Evolutionary conservation across 768 basidiomycete species (phyloP), one percentile per base, ranked within the genome.

Genomic region (Pulveroboletus ravenelii): DNA sequence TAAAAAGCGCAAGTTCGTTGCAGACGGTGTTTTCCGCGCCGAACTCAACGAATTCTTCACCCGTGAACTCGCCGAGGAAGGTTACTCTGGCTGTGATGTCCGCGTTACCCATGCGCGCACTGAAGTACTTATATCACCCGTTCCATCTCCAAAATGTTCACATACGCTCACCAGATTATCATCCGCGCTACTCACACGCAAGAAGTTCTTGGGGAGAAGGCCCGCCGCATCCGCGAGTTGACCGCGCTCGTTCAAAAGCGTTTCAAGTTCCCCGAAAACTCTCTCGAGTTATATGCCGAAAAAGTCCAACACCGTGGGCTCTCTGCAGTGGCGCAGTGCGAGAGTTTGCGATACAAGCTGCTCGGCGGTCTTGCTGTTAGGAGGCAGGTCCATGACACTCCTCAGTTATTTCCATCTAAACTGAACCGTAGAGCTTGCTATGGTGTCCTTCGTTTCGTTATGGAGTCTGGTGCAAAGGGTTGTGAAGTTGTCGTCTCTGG

Each of bases 61-160:
- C 53, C 86, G 93, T 62, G 95, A 98, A 74, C 89, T 98, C 64
- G 90, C 96, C 48, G 94, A 94, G 75, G 96, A 99, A 74, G 95
- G 95, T 62, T 99, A 98, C 82, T 98, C 96, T 75, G 96, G 96
- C 48, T 99, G 96, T 73, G 96, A 99, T 75, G 96, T 99, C 71
- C 93, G 96, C 67, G 94, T 97, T 55, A 97, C 96, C 60, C 95
- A 98, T 72, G 94, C 95, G 56, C 89, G 95, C 66, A 99, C 96
- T 62, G 96, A 99, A 79, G 90, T 91, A 67, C 51, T 49, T 55
- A 14, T 20, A 17, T 34, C 37, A 25, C 32, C 45, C 43, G n/a
- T 45, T 38, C 25, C 23, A 38, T 29, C 47, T 27, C 45, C 52
- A 23, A 25, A 45, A 15, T 40, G 17, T 29, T 45, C 27, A 48